These are phyloP conservation scores for Trichosporon ovoides DNA, from an alignment of 1,284 basidiomycete genomes.

Conservation along the genomic window DNA sequence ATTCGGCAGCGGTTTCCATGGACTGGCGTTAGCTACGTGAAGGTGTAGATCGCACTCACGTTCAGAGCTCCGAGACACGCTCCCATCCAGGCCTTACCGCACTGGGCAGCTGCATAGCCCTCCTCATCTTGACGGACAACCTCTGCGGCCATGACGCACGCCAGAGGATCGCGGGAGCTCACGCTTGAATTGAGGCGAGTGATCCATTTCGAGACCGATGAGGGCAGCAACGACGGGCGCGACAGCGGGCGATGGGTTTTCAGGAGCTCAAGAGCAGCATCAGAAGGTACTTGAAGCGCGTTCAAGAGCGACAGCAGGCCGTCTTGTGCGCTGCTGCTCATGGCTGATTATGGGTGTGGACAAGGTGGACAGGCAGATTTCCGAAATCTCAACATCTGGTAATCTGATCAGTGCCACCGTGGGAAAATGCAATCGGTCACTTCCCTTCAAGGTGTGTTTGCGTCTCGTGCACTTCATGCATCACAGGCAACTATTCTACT, in stretches of 20 bases:
- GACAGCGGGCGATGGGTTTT: conserved; percentile 29
- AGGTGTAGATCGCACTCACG: conserved; percentile 17
- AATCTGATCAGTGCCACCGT: background rate
- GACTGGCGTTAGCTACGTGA: conserved; percentile 14
- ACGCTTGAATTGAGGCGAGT: conserved; percentile 36
- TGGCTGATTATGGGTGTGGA: background rate
- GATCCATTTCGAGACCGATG: conserved; percentile 32
- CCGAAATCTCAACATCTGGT: background rate
- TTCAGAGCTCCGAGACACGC: conserved; percentile 28
- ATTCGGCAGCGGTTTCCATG: background rate
- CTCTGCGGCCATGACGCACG: conserved; percentile 24
- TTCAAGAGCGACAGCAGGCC: conserved; percentile 23
- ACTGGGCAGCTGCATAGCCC: conserved; percentile 33
- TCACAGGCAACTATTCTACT: conserved; percentile 7
- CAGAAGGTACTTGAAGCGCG: conserved; percentile 32
- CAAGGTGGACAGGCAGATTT: background rate
- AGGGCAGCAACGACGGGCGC: conserved; percentile 29
- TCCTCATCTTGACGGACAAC: conserved; percentile 39
- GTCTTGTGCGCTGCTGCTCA: conserved; percentile 4
- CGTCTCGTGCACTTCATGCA: background rate
- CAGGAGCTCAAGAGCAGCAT: conserved; percentile 29
- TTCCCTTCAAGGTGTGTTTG: background rate
- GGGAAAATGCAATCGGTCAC: background rate
- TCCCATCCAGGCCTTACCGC: conserved; percentile 41
- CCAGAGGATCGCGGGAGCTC: conserved; percentile 27